These are phyloP conservation scores for Ophiosphaerella korrae DNA, from an alignment of 2,329 filamentous ascomycete genomes.

Conservation along the genomic window DNA sequence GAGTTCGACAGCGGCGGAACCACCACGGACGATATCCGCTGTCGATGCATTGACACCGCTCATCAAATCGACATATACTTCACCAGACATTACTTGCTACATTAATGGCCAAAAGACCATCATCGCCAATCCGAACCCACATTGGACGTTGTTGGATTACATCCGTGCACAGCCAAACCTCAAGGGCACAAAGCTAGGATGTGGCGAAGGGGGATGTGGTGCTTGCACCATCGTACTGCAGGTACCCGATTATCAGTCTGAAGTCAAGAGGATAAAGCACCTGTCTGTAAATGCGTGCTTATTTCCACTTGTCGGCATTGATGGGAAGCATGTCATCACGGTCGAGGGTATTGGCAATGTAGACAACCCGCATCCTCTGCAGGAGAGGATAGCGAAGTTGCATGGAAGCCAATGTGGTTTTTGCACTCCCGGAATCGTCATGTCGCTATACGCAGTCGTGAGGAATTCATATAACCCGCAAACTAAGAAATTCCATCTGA, in stretches of 20 bases:
- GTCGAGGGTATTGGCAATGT: conserved; percentile 91
- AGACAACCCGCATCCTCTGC: conserved; percentile 81
- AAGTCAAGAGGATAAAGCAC: conserved; percentile 89
- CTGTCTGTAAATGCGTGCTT: conserved; percentile 94
- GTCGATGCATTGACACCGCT: conserved; percentile 62
- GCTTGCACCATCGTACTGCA: conserved; percentile 80
- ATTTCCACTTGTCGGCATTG: conserved; percentile 85
- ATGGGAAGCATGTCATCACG: conserved; percentile 97
- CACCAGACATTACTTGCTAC: conserved; percentile 74
- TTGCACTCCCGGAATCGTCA: conserved; percentile 95
- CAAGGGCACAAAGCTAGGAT: conserved; percentile 94
- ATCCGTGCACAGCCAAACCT: conserved; percentile 80
- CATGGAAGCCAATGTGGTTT: conserved; percentile 95
- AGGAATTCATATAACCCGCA: conserved; percentile 63
- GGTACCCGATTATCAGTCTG: conserved; percentile 62
- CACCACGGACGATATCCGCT: conserved; percentile 32
- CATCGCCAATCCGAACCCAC: conserved; percentile 84
- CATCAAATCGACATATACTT: conserved; percentile 80
- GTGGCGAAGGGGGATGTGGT: conserved; percentile 92
- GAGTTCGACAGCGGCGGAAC: conserved; percentile 33
- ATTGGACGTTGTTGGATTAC: conserved; percentile 89
- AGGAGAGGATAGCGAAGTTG: conserved; percentile 86
- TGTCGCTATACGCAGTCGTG: conserved; percentile 85
- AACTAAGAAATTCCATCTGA: conserved; percentile 41
- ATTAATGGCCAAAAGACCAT: conserved; percentile 87